Base-by-base conservation (phyloP, 345 rosid genomes). In the Microthlaspi erraticum region DNA sequence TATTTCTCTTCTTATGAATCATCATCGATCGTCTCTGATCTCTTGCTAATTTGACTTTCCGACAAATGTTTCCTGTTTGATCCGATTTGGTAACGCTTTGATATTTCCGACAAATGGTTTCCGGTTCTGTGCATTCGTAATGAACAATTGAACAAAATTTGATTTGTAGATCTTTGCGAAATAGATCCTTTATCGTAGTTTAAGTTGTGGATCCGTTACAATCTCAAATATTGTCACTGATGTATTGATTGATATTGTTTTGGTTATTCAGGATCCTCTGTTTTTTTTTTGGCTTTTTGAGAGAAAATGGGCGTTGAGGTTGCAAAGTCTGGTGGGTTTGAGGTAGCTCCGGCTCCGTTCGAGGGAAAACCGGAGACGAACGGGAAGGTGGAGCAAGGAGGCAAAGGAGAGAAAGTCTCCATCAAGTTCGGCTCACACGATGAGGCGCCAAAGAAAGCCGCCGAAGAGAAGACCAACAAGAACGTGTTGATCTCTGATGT, bases 371-470 rank as follows among this genome's bases (percentile, higher is more conserved):
- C 68, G 8, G 86, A 78, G 44, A 83, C 78, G 44, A 87, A 86
- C 68, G 87, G 86, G 73, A 86, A 80, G 68, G 57, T 77, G 46
- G 92, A 80, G 26, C 71, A 81, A 38, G 85, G 70, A 38, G 85
- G 70, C 8, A 62, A 77, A 4, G 85, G 73, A 66, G 55, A 64
- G 8, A 63, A 63, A 1, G 88, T 73, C 42, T 50, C 83, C 16
- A 82, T 85, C 56, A 80, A 79, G 74, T 85, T 85, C 34, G 94
- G 91, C 66, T 81, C 94, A 17, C 82, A 79, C 31, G 90, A 65
- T 18, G 85, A 83, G 71, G 90, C 77, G 4, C 88, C 77, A 8
- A 78, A 77, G 6, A 81, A 34, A 26, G 70, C 77, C 53, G 70
- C 77, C 53, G 85, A 74, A 12, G 86, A 85, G 56, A 79, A 2